A percentile compares a stretch with the other conserved stretches of the same genome.
phyloP scores from a whole-genome alignment of 1,284 basidiomycete genomes.

The Cutaneotrichosporon sp. region DNA sequence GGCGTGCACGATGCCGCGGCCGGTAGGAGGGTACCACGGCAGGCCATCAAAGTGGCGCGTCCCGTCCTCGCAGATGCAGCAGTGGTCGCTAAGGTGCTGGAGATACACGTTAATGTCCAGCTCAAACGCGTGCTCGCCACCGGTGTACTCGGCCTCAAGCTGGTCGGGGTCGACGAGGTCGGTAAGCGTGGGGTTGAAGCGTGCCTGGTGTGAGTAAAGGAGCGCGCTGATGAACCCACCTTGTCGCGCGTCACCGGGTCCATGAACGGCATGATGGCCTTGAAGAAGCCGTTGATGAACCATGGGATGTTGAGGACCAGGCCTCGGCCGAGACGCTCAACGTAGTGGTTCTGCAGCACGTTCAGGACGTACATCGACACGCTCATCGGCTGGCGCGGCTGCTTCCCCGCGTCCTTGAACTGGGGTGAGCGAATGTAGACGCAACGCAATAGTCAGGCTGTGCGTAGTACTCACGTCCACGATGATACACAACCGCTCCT shows the following conservation, averaged over 20 bases:
- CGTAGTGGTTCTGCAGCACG: conserved; percentile 88
- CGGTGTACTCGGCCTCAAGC: conserved; percentile 71
- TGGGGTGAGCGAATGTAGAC: conserved; percentile 20
- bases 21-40: conserved; percentile 40
- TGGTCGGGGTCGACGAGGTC: conserved; percentile 73
- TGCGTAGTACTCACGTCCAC: conserved; percentile 59
- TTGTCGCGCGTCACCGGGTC: conserved; percentile 88
- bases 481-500: conserved; percentile 75
- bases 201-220: conserved; percentile 60
- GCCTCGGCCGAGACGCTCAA: conserved; percentile 78
- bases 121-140: conserved; percentile 71
- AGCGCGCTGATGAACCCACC: conserved; percentile 54
- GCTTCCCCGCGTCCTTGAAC: conserved; percentile 73
- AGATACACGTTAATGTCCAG: conserved; percentile 76
- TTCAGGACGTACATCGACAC: conserved; percentile 73
- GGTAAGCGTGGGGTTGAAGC: conserved; percentile 76
- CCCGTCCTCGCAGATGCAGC: conserved; percentile 42
- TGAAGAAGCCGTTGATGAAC: conserved; percentile 79
- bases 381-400: conserved; percentile 75
- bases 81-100: conserved; percentile 63
- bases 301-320: conserved; percentile 74
- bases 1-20: conserved; percentile 38
- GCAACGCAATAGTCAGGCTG: background rate
- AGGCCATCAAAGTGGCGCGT: conserved; percentile 40
- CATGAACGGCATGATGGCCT: conserved; percentile 78